Evolutionary conservation across 2,329 filamentous ascomycete species (phyloP), one percentile per base, ranked within the genome.

Genomic region (Cladobotryum protrusum): DNA sequence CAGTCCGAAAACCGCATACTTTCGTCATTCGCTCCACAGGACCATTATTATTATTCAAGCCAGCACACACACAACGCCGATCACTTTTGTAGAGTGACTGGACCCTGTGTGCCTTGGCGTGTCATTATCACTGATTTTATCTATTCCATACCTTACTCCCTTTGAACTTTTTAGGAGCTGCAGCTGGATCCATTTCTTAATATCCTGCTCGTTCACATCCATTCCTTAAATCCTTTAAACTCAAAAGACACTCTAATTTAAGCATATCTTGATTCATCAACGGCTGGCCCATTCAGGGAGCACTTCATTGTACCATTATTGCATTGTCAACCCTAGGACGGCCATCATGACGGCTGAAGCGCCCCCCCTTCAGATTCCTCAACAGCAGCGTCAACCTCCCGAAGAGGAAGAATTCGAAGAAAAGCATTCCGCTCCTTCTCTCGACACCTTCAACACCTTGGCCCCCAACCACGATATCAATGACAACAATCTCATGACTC

Each of bases 391-490:
- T 20, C 37, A 14, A 12, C 45, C 48, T 24, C 19, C 43, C n/a
- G 49, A 51, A 15, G 46, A 52, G 4, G 50, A 44, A 5, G n/a
- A 46, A 5, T 18, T 15, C 8, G 43, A 49, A 7, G 46, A 52
- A 9, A 47, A 19, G 19, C 42, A 42, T n/a, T 36, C 40, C n/a
- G 46, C 32, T 5, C 59, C 61, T 3, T 60, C 64, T 3, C 55
- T 64, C 43, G 63, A 66, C 13, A 66, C 62, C n/a, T 58, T 62
- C 40, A 60, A 65, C 49, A 64, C 60, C 4, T 52, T 63, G 15
- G 60, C 57, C 33, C 54, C 56, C 4, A 54, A 45, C 39, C 54
- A 59, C 35, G 55, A 62, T 3, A 54, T 52, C 20, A 56, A 58
- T 11, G 54, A 55, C 14, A 55, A 55, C 17, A 44, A 41, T 9